Evolutionary conservation across 768 basidiomycete species (phyloP).

Genomic region (Clavaria fumosa): DNA sequence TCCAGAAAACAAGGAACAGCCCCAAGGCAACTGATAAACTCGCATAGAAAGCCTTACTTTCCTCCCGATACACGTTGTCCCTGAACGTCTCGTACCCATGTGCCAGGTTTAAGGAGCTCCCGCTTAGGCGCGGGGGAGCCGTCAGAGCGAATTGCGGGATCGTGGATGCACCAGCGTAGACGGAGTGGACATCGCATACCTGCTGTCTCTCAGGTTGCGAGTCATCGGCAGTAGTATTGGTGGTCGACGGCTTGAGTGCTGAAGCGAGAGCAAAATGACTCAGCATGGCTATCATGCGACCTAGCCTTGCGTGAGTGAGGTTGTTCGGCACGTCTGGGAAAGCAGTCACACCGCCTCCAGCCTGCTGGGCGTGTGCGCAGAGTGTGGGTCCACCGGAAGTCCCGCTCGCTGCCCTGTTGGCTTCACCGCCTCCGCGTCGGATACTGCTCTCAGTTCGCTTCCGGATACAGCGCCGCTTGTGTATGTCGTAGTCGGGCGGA

Average conservation of each 20-base stretch:
- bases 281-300: slow-evolving; percentile 40
- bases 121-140: not conserved
- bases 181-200: not conserved
- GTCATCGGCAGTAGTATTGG: not conserved
- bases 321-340: not conserved
- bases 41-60: slow-evolving; percentile 38
- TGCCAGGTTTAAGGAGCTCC: too few relatives aligned
- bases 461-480: too few relatives aligned
- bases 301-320: slow-evolving; percentile 41
- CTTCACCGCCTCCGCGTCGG: not conserved
- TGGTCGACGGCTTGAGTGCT: slow-evolving; percentile 2
- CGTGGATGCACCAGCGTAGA: not conserved
- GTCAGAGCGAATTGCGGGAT: not conserved
- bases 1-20: slow-evolving; percentile 68
- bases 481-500: slow-evolving; percentile 25
- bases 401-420: slow-evolving; percentile 5
- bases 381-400: not conserved
- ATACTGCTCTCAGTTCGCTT: slow-evolving; percentile 8
- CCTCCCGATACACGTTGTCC: slow-evolving; percentile 22
- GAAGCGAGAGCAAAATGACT: slow-evolving; percentile 35
- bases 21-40: slow-evolving; percentile 42
- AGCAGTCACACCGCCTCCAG: slow-evolving; percentile 1
- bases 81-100: slow-evolving; percentile 18
- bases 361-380: not conserved
- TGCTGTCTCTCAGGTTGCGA: not conserved